Conservation (phyloP, 2,329 filamentous ascomycete genomes). For the Cercospora janseana region DNA sequence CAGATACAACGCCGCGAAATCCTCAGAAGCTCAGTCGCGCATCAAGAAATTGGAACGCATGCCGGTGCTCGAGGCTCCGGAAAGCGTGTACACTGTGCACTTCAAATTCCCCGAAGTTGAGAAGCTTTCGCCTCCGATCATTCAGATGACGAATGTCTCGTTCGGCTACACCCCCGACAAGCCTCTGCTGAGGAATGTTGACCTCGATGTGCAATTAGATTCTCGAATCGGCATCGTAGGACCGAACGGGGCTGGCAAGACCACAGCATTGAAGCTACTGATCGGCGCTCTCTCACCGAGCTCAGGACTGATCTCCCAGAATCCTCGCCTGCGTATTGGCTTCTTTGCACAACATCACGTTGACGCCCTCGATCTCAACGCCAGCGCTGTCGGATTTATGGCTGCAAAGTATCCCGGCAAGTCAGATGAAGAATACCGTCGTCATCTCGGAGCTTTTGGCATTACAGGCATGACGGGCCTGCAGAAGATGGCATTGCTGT, state of each 20-base stretch:
- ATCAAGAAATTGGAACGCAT: constrained; percentile 99
- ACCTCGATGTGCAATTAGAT: constrained; percentile 95
- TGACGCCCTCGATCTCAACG: constrained; percentile 86
- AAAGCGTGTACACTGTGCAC: constrained; percentile 91
- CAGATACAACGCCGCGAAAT: constrained; percentile 98
- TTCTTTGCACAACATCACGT: constrained; percentile 99
- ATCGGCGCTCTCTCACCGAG: constrained; percentile 78
- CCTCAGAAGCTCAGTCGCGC: constrained; percentile 93
- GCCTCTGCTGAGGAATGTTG: constrained; percentile 77
- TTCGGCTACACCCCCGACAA: constrained; percentile 86
- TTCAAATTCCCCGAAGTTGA: constrained; percentile 98
- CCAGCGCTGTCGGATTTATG: constrained; percentile 94
- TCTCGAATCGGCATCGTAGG: constrained; percentile 99
- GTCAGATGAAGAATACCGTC: constrained; percentile 93
- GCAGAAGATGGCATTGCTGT: constrained; percentile 91
- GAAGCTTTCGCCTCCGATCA: constrained; percentile 94
- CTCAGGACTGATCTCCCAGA: constrained; percentile 78
- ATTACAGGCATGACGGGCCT: constrained; percentile 92
- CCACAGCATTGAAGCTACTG: constrained; percentile 95
- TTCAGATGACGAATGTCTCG: constrained; percentile 89
- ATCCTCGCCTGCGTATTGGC: constrained; percentile 84
- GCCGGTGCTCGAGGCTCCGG: constrained; percentile 85
- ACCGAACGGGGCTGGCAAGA: constrained; percentile 98
- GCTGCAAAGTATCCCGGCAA: constrained; percentile 84
- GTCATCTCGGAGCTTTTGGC: constrained; percentile 82